phyloP scores from a whole-genome alignment of 768 basidiomycete species.

The Coprinopsis cinerea region DNA sequence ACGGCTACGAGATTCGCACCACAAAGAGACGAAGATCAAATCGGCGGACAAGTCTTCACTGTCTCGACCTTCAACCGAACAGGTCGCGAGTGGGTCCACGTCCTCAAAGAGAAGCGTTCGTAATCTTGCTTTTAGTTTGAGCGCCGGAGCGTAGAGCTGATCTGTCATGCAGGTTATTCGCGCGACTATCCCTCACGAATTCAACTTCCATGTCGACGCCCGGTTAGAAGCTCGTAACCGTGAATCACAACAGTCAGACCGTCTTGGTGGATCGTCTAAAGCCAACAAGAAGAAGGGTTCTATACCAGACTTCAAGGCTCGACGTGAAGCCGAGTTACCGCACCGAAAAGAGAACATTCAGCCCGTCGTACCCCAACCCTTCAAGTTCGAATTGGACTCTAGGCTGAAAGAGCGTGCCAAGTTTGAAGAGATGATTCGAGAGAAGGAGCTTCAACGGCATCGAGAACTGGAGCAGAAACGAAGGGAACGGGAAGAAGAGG shows the following conservation, averaged over 20 bases:
- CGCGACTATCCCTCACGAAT: slow-evolving; percentile 42
- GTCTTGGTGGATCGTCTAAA: neutral
- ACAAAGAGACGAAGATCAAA: neutral
- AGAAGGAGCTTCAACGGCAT: slow-evolving; percentile 47
- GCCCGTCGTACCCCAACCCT: slow-evolving; percentile 42
- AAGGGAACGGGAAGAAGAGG: slow-evolving; percentile 43
- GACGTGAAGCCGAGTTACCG: slow-evolving; percentile 40
- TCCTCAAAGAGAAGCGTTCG: neutral
- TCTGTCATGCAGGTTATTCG: slow-evolving; percentile 9
- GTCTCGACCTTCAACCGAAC: neutral
- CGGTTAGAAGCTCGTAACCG: slow-evolving; percentile 42
- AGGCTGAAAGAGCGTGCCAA: slow-evolving; percentile 57
- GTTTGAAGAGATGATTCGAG: slow-evolving; percentile 55
- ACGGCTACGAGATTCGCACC: neutral
- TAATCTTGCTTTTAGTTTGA: neutral
- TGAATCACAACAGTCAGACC: slow-evolving; percentile 2
- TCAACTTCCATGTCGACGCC: slow-evolving; percentile 47
- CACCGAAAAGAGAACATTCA: slow-evolving; percentile 42
- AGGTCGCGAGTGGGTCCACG: neutral
- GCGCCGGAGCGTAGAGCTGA: neutral
- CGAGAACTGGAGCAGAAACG: slow-evolving; percentile 38
- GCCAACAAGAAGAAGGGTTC: slow-evolving; percentile 5
- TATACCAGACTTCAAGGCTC: slow-evolving; percentile 49
- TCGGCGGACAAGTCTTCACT: neutral
- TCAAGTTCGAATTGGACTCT: slow-evolving; percentile 46